Conservation (phyloP, 441 rosid genomes). For the Arabidopsis lyrata region DNA sequence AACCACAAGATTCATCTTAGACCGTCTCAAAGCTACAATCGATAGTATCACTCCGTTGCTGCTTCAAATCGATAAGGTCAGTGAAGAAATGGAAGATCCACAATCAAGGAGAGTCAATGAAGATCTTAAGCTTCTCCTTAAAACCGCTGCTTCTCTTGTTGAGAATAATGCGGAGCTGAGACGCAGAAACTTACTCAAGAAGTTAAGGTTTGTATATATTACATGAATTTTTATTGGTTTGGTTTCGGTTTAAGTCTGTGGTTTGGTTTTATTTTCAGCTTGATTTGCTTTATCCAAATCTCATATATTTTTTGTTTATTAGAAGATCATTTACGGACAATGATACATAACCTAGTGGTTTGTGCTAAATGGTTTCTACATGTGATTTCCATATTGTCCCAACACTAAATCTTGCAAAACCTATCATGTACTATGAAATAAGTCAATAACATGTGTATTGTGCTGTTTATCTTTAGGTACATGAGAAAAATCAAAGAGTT, state of each 20-base stretch:
- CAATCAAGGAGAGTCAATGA: constrained; percentile 5
- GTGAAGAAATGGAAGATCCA: constrained; percentile 23
- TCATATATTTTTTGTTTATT: too few relatives aligned
- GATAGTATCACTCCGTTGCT: constrained; percentile 29
- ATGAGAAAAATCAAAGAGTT: constrained; percentile 27
- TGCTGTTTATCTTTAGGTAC: constrained; percentile 3
- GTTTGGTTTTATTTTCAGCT: too few relatives aligned
- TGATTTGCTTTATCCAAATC: too few relatives aligned
- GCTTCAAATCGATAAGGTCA: constrained; percentile 12
- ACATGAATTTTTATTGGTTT: neutral
- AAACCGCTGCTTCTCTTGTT: constrained; percentile 9
- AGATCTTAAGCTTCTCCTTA: constrained; percentile 27
- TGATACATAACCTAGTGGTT: too few relatives aligned
- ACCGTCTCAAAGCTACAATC: constrained; percentile 33
- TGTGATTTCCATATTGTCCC: neutral
- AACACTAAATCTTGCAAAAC: neutral
- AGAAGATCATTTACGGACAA: too few relatives aligned
- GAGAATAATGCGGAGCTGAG: constrained; percentile 22
- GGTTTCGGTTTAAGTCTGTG: too few relatives aligned
- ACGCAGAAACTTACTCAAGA: constrained; percentile 36
- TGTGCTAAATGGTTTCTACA: neutral
- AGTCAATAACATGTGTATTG: neutral
- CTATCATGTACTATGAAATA: too few relatives aligned
- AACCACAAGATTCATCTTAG: constrained; percentile 25
- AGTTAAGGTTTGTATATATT: constrained; percentile 24